Conservation (phyloP, 495 filamentous ascomycete genomes). For the Pseudotulostoma volvatum region DNA sequence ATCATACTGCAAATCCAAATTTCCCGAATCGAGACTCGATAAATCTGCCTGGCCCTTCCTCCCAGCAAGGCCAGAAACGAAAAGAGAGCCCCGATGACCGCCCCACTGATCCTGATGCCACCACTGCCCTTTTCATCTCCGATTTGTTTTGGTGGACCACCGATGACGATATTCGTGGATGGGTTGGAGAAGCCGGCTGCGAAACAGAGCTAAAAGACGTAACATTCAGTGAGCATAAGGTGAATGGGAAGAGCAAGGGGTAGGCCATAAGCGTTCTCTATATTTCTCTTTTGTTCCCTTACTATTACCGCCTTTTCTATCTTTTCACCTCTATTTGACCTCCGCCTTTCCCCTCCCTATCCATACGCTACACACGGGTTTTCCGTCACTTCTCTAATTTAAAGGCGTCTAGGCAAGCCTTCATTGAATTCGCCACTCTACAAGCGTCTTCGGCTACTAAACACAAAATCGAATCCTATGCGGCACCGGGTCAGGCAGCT, state of each 20-base stretch:
- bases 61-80: conserved; percentile 57
- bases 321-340: no score
- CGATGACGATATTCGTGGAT: conserved; percentile 86
- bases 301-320: background rate
- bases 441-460: conserved; percentile 80
- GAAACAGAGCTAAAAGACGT: conserved; percentile 83
- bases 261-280: no score
- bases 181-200: conserved; percentile 56
- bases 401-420: conserved; percentile 90
- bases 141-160: conserved; percentile 95
- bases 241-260: conserved; percentile 98
- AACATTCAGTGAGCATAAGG: conserved; percentile 94
- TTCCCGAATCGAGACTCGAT: background rate
- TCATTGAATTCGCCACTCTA: conserved; percentile 66
- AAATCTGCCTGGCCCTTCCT: conserved; percentile 6
- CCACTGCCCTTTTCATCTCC: conserved; percentile 64
- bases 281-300: no score
- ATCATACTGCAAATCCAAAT: conserved; percentile 3
- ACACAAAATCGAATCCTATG: conserved; percentile 54
- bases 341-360: background rate
- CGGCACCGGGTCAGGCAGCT: conserved; percentile 32
- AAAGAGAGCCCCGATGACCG: conserved; percentile 56
- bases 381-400: no score
- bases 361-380: background rate
- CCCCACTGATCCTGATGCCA: conserved; percentile 65